Conservation (phyloP, 495 filamentous ascomycete genomes). For the Astrothelium macrocarpum region DNA sequence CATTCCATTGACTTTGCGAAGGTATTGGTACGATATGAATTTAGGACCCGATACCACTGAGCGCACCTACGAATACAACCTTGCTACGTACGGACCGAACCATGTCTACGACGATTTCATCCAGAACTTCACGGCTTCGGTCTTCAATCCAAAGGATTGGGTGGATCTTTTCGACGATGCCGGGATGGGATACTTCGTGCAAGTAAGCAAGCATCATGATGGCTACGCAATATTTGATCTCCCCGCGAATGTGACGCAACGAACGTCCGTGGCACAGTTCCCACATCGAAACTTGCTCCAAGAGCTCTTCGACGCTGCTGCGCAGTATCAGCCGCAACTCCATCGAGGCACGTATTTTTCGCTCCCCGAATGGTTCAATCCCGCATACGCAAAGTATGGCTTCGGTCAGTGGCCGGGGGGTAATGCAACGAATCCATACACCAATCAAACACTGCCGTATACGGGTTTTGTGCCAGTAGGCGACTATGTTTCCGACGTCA, state of each 20-base stretch:
- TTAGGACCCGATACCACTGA: slow-evolving; percentile 24
- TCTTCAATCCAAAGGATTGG: slow-evolving; percentile 44
- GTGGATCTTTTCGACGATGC: slow-evolving; percentile 47
- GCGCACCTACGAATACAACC: slow-evolving; percentile 41
- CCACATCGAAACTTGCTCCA: slow-evolving; percentile 38
- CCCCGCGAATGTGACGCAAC: slow-evolving; percentile 33
- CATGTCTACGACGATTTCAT: slow-evolving; percentile 49
- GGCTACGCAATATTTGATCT: slow-evolving; percentile 46
- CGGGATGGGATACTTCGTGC: slow-evolving; percentile 48
- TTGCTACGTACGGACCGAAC: slow-evolving; percentile 40
- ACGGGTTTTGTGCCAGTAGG: slow-evolving; percentile 36
- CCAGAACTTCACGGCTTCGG: slow-evolving; percentile 41
- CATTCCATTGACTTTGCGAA: background rate
- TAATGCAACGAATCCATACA: slow-evolving; percentile 44
- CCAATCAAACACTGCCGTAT: slow-evolving; percentile 38
- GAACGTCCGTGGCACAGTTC: slow-evolving; percentile 37
- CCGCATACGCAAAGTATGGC: slow-evolving; percentile 40
- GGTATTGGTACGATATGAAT: slow-evolving; percentile 37
- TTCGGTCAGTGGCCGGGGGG: slow-evolving; percentile 34
- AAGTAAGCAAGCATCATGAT: slow-evolving; percentile 45
- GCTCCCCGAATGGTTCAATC: slow-evolving; percentile 50
- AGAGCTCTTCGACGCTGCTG: slow-evolving; percentile 45
- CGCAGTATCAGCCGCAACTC: slow-evolving; percentile 40
- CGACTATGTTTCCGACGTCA: slow-evolving; percentile 42
- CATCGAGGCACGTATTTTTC: slow-evolving; percentile 44